A percentile compares a stretch with the other conserved stretches of the same genome.
These are phyloP conservation scores for Cylindrodendrum hubeiense DNA, from an alignment of 2,329 filamentous ascomycete species.

Conservation along the genomic window DNA sequence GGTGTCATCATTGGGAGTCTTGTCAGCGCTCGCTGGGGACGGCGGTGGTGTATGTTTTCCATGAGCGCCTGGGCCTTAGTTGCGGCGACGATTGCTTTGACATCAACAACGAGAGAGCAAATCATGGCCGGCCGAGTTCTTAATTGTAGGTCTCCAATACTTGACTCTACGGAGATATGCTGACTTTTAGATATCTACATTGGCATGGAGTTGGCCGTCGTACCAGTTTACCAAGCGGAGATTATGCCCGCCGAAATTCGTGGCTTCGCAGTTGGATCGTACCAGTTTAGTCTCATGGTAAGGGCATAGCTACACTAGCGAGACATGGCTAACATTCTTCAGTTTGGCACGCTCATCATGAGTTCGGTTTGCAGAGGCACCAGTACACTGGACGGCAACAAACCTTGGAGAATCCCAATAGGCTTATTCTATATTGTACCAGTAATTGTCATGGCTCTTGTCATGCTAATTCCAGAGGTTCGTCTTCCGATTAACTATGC, in stretches of 20 bases:
- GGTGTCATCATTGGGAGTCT: conserved; percentile 36
- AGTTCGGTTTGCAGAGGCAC: conserved; percentile 16
- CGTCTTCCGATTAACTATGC: neutral
- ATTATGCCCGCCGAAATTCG: conserved; percentile 38
- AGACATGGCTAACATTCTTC: neutral
- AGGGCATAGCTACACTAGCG: neutral
- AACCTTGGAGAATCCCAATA: conserved; percentile 9
- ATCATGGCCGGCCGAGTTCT: conserved; percentile 26
- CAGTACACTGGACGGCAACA: neutral
- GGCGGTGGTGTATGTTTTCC: conserved; percentile 41
- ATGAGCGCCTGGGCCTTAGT: conserved; percentile 49
- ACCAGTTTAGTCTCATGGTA: conserved; percentile 41
- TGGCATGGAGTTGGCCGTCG: conserved; percentile 31
- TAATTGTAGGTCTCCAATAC: conserved; percentile 9
- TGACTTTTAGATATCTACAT: conserved; percentile 14
- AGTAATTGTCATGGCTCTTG: neutral
- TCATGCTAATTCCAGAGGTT: conserved; percentile 26
- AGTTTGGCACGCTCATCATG: conserved; percentile 32
- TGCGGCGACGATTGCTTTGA: conserved; percentile 16
- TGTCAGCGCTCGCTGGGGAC: conserved; percentile 32
- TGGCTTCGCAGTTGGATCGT: conserved; percentile 41
- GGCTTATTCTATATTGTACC: conserved; percentile 21
- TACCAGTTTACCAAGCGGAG: conserved; percentile 50
- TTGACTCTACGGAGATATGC: neutral
- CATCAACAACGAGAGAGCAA: conserved; percentile 14